These are phyloP conservation scores for Kuraishia borneana DNA, from an alignment of 805 yeast species.

Conservation along the genomic window DNA sequence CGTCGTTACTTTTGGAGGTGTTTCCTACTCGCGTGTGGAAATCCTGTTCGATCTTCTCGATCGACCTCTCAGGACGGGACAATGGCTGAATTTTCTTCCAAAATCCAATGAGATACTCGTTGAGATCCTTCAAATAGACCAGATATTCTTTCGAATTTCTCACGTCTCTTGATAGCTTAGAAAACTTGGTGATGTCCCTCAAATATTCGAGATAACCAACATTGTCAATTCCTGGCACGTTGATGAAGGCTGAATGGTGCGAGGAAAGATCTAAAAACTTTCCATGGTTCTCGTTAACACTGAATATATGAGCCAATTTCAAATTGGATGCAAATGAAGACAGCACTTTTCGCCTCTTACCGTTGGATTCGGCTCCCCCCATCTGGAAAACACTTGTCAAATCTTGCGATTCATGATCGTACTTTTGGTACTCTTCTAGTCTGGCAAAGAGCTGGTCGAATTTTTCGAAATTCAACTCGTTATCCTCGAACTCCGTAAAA, in stretches of 20 bases:
- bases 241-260: constrained; percentile 43
- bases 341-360: constrained; percentile 16
- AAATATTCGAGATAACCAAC: constrained; percentile 41
- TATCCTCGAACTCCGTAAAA: constrained; percentile 8
- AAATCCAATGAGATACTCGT: constrained; percentile 37
- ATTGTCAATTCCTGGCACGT: constrained; percentile 25
- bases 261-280: constrained; percentile 44
- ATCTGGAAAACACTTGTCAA: constrained; percentile 19
- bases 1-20: constrained; percentile 10
- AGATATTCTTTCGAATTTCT: constrained; percentile 24
- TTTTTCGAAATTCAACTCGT: constrained; percentile 16
- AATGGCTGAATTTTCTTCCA: constrained; percentile 39
- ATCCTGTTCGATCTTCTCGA: constrained; percentile 12
- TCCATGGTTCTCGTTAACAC: constrained; percentile 55
- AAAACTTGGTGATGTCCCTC: constrained; percentile 12
- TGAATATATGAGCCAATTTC: constrained; percentile 37
- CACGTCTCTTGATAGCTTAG: background rate
- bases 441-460: constrained; percentile 26
- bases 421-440: constrained; percentile 18
- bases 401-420: constrained; percentile 18
- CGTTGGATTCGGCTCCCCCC: constrained; percentile 9
- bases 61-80: constrained; percentile 21
- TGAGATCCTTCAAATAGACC: constrained; percentile 33
- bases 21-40: constrained; percentile 7
- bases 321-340: constrained; percentile 41